Evolutionary conservation across 331 rosid genomes (phyloP), one percentile per base, ranked within the genome.

Genomic region (Erythrophleum ivorense): DNA sequence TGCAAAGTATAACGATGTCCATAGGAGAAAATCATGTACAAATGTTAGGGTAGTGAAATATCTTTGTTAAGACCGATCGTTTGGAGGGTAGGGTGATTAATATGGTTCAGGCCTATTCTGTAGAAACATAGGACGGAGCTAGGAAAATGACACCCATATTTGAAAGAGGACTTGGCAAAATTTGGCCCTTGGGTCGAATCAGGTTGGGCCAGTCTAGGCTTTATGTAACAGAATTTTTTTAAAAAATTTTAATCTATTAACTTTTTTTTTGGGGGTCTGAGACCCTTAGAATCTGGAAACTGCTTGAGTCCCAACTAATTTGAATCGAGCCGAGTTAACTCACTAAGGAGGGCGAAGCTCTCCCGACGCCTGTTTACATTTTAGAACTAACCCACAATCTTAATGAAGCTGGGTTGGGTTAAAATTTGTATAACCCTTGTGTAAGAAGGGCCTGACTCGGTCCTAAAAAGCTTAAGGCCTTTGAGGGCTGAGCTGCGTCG

Each of bases 1-100:
- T 6, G 43, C 83, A 29, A 75, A 65, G 46, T 78, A 64, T 66
- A 66, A 9, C 9, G 14, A 18, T 40, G 16, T 40, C 52, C 72
- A 16, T 66, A 48, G 31, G 7, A 70, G 49, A 69, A 19, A 69
- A 69, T 19, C 38, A 69, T 43, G 38, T 69, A 15, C 18, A 43
- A 4, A 41, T 67, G 33, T 41, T 31, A 60, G 40, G n/a, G 11
- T 41, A n/a, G 2, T 34, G 69, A 15, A 34, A 19, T 38, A 36
- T 19, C 34, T 14, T 43, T 15, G 18, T 24, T 43, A 68, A 40
- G 18, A 67, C 53, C 9, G 33, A 41, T 19, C 10, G 53, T 48
- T 7, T 65, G 49, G 71, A 36, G 9, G 15, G 52, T 12, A n/a
- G 50, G 12, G 31, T 40, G 41, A 33, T 38, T 50, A 66, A 18